A percentile compares a stretch with the other conserved stretches of the same genome.
Evolutionary conservation across 2,329 filamentous ascomycete species (phyloP).

Genomic region (Calonectria hawksworthii): DNA sequence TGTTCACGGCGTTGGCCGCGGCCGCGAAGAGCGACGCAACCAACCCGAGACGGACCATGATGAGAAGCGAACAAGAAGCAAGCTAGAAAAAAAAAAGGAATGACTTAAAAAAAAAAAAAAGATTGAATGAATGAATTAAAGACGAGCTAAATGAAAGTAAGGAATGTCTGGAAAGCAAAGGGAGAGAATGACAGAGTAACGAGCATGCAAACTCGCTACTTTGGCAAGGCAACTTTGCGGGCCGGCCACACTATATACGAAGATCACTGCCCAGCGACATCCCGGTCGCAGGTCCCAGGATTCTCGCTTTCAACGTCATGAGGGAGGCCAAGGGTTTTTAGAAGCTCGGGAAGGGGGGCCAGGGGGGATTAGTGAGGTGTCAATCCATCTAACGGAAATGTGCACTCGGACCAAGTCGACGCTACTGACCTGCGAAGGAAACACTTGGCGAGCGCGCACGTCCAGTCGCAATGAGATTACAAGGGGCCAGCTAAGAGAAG

Average conservation of each 20-base stretch:
- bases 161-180: background rate
- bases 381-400: slow-evolving; percentile 4
- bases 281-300: background rate
- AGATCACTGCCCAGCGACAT: background rate
- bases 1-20: slow-evolving; percentile 46
- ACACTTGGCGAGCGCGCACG: slow-evolving; percentile 6
- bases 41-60: slow-evolving; percentile 54
- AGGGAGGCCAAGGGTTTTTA: background rate
- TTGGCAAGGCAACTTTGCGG: slow-evolving; percentile 1
- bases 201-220: slow-evolving; percentile 10
- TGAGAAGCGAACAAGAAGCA: slow-evolving; percentile 10
- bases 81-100: background rate
- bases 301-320: background rate
- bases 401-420: slow-evolving; percentile 3
- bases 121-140: background rate
- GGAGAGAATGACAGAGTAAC: background rate
- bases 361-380: background rate
- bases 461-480: slow-evolving; percentile 20
- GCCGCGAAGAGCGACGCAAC: slow-evolving; percentile 54
- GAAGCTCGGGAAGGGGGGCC: background rate
- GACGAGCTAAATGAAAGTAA: background rate
- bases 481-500: slow-evolving; percentile 13
- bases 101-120: background rate
- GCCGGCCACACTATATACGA: slow-evolving; percentile 17
- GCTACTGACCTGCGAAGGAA: background rate